A percentile compares a stretch with the other conserved stretches of the same genome.
Evolutionary conservation across 441 rosid species (phyloP).

Genomic region (Erodium chrysanthum): DNA sequence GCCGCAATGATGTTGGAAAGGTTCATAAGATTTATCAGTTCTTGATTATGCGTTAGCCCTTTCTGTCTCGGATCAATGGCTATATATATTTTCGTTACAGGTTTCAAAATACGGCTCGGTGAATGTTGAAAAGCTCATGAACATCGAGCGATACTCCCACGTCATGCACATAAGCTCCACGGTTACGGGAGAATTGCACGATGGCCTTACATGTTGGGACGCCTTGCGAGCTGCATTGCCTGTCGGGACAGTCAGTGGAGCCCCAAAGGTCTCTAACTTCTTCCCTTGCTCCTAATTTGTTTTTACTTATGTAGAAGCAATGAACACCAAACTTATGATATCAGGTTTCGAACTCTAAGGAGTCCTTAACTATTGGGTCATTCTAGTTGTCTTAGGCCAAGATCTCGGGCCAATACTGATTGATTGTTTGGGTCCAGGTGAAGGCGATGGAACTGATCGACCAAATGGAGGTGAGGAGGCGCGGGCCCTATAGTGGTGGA

Average conservation of each 20-base stretch:
- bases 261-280: constrained; percentile 56
- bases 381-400: background rate
- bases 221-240: constrained; percentile 84
- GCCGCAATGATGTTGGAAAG: constrained; percentile 97
- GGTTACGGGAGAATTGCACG: constrained; percentile 68
- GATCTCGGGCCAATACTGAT: no score
- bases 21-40: constrained; percentile 20
- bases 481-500: constrained; percentile 90
- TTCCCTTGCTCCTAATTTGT: background rate
- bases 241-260: constrained; percentile 92
- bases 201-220: constrained; percentile 77
- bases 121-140: constrained; percentile 82
- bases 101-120: constrained; percentile 83
- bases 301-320: no score
- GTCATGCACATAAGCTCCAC: constrained; percentile 98
- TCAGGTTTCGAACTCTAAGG: no score
- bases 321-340: no score
- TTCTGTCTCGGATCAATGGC: no score
- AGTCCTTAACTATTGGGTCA: no score
- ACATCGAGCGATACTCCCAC: constrained; percentile 83
- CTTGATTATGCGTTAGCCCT: no score
- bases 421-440: constrained; percentile 27
- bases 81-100: constrained; percentile 27
- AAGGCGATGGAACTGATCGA: constrained; percentile 90
- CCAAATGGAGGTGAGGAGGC: constrained; percentile 48